Evolutionary conservation across 176 grass and related monocot species (phyloP), one percentile per base, ranked within the genome.

Genomic region (Pontederia paniculata): DNA sequence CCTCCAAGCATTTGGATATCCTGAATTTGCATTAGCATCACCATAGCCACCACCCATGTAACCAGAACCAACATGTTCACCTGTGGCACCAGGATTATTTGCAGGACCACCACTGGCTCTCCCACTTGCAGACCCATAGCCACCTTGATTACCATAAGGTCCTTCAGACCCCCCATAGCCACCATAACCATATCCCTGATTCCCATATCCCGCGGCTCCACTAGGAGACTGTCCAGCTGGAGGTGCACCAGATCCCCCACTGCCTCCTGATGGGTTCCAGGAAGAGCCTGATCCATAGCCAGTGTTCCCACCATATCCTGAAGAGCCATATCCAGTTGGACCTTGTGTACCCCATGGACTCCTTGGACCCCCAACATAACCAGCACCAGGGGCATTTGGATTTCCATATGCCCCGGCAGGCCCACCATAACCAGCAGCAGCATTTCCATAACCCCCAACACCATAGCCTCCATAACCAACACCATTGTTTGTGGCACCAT

Each of bases 141-240:
- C 81, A 67, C 81, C 86, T 70, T 78, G 86, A 70, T 64, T 89
- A 67, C 75, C 94, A 54, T 89, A 88, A 12, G 80, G 70, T 3
- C 68, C 83, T 58, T 99, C 94, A 9, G 69, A 5, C 11, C 78
- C 68, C 57, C 87, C 87, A 63, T 93, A 99, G 44, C 77, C 79
- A 83, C 85, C 70, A 79, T 99, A 93, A 5, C 83, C 87, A 25
- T 93, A 99, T 7, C 87, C 94, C 70, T 88, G 86, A 71, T 62
- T 67, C 20, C 74, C 86, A 76, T 95, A 95, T 46, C 78, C 85
- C 16, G 66, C 60, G 51, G 68, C 57, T 49, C 68, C 82, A 68
- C 79, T 74, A 77, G 83, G 55, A 18, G 88, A 54, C 58, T 95
- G 90, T 49, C 63, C 70, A 68, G 82, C 57, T 42, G 77, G 77